Conservation (phyloP, 2,329 filamentous ascomycete genomes). For the Trichoderma breve region DNA sequence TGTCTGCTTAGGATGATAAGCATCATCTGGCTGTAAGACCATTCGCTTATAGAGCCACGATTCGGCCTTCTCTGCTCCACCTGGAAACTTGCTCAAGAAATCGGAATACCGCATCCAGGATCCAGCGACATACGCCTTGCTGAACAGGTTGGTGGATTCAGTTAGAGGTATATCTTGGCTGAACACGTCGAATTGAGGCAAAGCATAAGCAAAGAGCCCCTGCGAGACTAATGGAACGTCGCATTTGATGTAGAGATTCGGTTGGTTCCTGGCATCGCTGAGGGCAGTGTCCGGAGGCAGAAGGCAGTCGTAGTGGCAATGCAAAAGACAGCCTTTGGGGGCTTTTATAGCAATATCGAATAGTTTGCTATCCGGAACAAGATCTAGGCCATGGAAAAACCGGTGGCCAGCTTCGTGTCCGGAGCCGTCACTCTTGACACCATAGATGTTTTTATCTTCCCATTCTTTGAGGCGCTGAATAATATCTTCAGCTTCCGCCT, state of each 20-base stretch:
- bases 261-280: neutral
- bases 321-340: constrained; percentile 84
- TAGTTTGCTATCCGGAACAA: constrained; percentile 60
- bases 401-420: constrained; percentile 3
- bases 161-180: constrained; percentile 49
- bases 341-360: constrained; percentile 82
- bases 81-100: neutral
- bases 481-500: neutral
- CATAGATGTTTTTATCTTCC: constrained; percentile 2
- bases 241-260: constrained; percentile 56
- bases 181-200: constrained; percentile 62
- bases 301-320: constrained; percentile 78
- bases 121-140: neutral
- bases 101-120: constrained; percentile 7
- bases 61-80: neutral
- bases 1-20: constrained; percentile 7
- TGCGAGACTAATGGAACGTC: constrained; percentile 78
- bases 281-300: neutral
- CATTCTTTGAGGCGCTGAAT: neutral
- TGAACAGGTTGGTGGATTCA: constrained; percentile 49
- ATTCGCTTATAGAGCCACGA: neutral
- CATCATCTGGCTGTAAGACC: constrained; percentile 7
- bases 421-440: neutral
- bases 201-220: constrained; percentile 67
- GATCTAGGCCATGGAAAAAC: constrained; percentile 1